Evolutionary conservation across 192 early-diverging fungal species (phyloP).

Genomic region (Rhizoclosmatium globosum): DNA sequence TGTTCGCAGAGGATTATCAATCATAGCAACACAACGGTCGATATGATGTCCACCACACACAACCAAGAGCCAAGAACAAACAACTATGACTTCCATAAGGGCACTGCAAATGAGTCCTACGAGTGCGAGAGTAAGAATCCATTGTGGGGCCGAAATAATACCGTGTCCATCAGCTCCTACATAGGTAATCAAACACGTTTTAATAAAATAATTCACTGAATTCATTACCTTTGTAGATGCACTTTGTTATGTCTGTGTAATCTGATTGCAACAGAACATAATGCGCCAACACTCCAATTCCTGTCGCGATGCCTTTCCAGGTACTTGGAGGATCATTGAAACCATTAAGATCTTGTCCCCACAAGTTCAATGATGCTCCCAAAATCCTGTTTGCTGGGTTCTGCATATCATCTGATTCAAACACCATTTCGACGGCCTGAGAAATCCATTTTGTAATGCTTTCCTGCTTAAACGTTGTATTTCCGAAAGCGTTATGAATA

Average conservation of each 20-base stretch:
- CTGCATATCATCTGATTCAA: neutral
- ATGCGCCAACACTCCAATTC: slow-evolving; percentile 1
- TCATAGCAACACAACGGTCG: neutral
- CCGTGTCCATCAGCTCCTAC: slow-evolving; percentile 3
- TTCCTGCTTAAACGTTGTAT: neutral
- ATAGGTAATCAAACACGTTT: too few relatives aligned
- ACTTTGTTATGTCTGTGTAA: neutral
- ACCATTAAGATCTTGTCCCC: neutral
- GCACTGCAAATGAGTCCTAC: neutral
- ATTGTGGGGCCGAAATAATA: neutral
- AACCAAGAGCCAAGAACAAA: slow-evolving; percentile 6
- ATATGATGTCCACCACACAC: neutral
- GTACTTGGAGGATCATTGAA: neutral
- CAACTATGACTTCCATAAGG: neutral
- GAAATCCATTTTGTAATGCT: slow-evolving; percentile 11
- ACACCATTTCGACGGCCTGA: neutral
- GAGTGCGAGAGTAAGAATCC: neutral
- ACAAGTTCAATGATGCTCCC: neutral
- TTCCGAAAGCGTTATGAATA: neutral
- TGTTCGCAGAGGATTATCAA: slow-evolving; percentile 14
- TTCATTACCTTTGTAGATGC: neutral
- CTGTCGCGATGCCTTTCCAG: neutral
- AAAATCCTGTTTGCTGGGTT: too few relatives aligned
- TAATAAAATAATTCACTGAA: too few relatives aligned
- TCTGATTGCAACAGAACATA: slow-evolving; percentile 3